Conservation (phyloP, 208 protist species). For the Leishmania guyanensis region DNA sequence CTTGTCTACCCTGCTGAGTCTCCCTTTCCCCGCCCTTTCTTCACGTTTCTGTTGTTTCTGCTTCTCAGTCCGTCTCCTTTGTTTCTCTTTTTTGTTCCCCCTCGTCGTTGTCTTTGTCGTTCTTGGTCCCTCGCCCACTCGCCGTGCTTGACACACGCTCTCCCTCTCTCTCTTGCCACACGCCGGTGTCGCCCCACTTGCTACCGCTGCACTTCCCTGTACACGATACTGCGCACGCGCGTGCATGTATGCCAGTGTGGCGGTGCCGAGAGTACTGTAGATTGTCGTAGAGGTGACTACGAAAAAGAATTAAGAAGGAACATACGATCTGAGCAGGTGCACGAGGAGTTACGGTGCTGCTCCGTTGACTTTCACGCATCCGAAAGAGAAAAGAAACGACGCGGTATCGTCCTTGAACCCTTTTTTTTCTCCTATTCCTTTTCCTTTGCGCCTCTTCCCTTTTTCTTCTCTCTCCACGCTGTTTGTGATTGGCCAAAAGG, state of each 20-base stretch:
- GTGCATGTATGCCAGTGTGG: background rate
- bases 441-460: background rate
- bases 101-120: background rate
- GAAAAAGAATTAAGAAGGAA: background rate
- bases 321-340: background rate
- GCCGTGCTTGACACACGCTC: background rate
- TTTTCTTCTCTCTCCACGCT: background rate
- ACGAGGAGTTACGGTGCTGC: background rate
- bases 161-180: background rate
- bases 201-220: background rate
- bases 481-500: background rate
- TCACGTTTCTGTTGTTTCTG: conserved; percentile 1
- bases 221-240: background rate
- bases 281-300: background rate
- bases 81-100: background rate
- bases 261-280: background rate
- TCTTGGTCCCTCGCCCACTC: background rate
- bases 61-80: background rate
- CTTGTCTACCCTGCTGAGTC: conserved; percentile 12
- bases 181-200: background rate
- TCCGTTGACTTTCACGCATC: background rate
- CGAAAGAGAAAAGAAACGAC: background rate
- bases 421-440: conserved; percentile 10
- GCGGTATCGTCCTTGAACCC: background rate
- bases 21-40: conserved; percentile 7